A percentile compares a stretch with the other conserved stretches of the same genome.
phyloP scores from a whole-genome alignment of 352 stramenopile genomes.

The Halophytophthora batemanensis region DNA sequence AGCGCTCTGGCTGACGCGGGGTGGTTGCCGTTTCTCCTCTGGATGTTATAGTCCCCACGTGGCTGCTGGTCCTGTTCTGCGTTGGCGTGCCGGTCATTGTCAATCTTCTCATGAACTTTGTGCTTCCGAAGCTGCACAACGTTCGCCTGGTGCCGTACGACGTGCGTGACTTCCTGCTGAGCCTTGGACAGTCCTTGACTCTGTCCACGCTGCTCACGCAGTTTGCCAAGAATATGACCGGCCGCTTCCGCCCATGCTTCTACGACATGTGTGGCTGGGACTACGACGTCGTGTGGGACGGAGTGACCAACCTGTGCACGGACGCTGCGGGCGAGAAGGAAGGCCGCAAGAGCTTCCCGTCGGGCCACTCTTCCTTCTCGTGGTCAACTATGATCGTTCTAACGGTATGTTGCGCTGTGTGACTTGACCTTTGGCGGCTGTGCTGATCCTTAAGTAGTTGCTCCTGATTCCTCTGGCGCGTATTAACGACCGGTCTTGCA shows the following conservation, averaged over 20 bases:
- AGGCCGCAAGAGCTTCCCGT: constrained; percentile 62
- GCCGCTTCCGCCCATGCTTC: constrained; percentile 65
- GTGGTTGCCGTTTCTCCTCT: neutral
- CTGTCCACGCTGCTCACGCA: constrained; percentile 47
- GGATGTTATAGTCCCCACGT: constrained; percentile 37
- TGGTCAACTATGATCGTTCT: constrained; percentile 59
- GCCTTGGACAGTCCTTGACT: constrained; percentile 33
- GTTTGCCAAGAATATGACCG: constrained; percentile 53
- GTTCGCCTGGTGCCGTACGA: constrained; percentile 46
- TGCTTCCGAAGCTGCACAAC: constrained; percentile 41
- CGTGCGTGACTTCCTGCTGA: constrained; percentile 65
- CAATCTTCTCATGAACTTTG: constrained; percentile 51
- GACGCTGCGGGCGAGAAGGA: constrained; percentile 40
- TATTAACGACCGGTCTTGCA: constrained; percentile 1
- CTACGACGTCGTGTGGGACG: constrained; percentile 50
- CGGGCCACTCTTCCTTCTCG: constrained; percentile 53
- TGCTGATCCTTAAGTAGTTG: neutral
- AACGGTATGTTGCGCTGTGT: constrained; percentile 25
- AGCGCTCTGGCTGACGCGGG: neutral
- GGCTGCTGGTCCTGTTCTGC: constrained; percentile 27
- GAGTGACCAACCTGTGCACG: constrained; percentile 53
- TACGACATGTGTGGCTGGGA: constrained; percentile 73
- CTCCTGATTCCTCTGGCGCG: neutral
- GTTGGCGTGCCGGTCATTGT: constrained; percentile 30
- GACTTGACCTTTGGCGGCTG: too few species aligned